Conservation (phyloP, 768 basidiomycete genomes). For the Xerocomus spinulosus region DNA sequence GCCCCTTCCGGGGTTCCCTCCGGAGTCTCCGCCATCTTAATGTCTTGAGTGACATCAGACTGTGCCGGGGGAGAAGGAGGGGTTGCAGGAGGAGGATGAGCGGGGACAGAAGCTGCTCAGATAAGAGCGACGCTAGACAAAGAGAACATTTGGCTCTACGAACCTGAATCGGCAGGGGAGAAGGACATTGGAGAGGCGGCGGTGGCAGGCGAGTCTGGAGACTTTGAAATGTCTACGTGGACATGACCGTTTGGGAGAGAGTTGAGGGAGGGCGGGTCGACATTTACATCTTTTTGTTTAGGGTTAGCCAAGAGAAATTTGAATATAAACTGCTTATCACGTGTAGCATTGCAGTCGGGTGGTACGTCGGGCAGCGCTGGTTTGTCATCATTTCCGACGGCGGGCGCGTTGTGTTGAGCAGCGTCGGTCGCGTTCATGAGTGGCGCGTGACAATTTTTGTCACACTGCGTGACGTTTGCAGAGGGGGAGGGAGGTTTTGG, state of each 20-base stretch:
- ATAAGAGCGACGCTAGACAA: constrained; percentile 26
- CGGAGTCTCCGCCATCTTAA: constrained; percentile 46
- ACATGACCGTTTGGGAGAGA: constrained; percentile 65
- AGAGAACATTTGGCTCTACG: constrained; percentile 18
- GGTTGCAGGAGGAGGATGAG: constrained; percentile 43
- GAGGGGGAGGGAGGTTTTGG: constrained; percentile 50
- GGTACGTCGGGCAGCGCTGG: constrained; percentile 17
- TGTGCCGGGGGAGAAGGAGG: constrained; percentile 44
- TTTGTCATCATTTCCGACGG: constrained; percentile 29
- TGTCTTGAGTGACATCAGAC: constrained; percentile 46
- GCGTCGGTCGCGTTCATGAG: constrained; percentile 55
- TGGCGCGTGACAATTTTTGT: constrained; percentile 62
- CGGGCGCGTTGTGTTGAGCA: constrained; percentile 28
- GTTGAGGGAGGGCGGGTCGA: constrained; percentile 26
- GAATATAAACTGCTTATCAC: constrained; percentile 32
- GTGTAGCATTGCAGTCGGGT: constrained; percentile 37
- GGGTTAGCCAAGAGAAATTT: constrained; percentile 35
- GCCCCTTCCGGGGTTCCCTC: constrained; percentile 18
- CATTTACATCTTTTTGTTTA: constrained; percentile 24
- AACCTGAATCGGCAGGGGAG: constrained; percentile 51
- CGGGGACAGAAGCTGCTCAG: constrained; percentile 39
- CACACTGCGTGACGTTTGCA: constrained; percentile 54
- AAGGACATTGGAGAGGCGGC: constrained; percentile 35
- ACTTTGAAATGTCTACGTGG: constrained; percentile 40
- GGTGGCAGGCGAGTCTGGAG: constrained; percentile 33